Base-by-base conservation (phyloP, 2,329 filamentous ascomycete species). In the Sporothrix luriei region DNA sequence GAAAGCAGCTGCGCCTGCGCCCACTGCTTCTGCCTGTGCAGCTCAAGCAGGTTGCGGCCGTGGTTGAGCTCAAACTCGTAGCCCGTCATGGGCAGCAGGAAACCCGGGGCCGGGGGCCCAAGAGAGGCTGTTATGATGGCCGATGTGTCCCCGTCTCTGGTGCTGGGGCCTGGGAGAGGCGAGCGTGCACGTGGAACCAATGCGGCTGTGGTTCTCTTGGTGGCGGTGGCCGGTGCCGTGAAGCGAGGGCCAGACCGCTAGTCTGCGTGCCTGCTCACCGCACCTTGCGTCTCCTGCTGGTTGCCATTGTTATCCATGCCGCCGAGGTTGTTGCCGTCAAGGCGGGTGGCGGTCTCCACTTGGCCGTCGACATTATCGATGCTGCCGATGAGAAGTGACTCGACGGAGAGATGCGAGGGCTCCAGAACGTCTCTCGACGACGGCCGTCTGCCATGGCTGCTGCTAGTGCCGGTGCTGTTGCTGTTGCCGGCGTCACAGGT, bases 1-100 rank as follows among this genome's bases (percentile, higher is more conserved):
- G 73, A 71, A 16, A 54, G 49, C 38, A 74, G 69, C 69, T 74
- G 73, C 9, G 19, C 14, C 4, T 52, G 69, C 0, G 73, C 73
- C 73, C 73, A 74, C 19, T 26, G 11, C 70, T 73, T 70, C 49
- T 74, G 73, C 2, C 66, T 68, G 10, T 29, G 3, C 2, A 74
- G 72, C 57, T 74, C 73, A 11, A 33, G 51, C 11, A 67, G 65
- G 68, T 74, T 74, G 26, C 46, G 62, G 7, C 62, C 59, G 24
- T 74, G 72, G 51, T 73, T 71, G 21, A 74, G 72, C 70, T 74
- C 73, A 55, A 71, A 74, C 68, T 74, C 73, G 51, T 74, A 74
- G 46, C 73, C 73, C 1, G 73, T 71, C 49, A 48, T 9, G 9
- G 71, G 70, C 4, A 21, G 46, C 2, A 6, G 10, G 46, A 73